A percentile compares a stretch with the other conserved stretches of the same genome.
phyloP scores from a whole-genome alignment of 2,329 filamentous ascomycete genomes.

The Aureobasidium lini region DNA sequence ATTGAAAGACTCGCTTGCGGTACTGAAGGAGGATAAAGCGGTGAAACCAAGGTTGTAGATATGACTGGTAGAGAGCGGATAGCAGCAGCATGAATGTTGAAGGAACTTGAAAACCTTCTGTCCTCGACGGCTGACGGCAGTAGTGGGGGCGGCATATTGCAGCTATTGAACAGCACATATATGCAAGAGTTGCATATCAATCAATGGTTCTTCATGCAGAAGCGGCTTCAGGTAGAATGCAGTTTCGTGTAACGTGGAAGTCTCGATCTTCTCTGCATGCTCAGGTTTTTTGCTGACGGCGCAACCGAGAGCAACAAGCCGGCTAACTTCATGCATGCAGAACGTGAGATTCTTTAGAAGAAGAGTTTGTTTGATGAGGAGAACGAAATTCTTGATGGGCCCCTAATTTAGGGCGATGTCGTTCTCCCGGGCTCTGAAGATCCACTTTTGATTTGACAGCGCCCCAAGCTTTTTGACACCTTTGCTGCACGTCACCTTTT shows the following conservation, averaged over 20 bases:
- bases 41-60: constrained; percentile 6
- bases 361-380: background rate
- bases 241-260: background rate
- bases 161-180: background rate
- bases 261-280: background rate
- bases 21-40: background rate
- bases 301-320: background rate
- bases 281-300: background rate
- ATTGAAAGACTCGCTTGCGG: constrained; percentile 40
- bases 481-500: constrained; percentile 5
- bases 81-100: background rate
- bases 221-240: background rate
- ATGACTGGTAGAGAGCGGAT: background rate
- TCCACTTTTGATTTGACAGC: constrained; percentile 11
- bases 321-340: background rate
- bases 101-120: background rate
- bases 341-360: background rate
- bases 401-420: constrained; percentile 7
- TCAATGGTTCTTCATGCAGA: background rate
- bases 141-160: background rate
- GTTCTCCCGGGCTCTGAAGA: background rate
- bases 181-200: background rate
- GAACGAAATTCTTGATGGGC: background rate
- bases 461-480: constrained; percentile 4
- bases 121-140: background rate